Percentiles rank a stretch among this genome's conserved stretches.
phyloP scores from a whole-genome alignment of 345 rosid genomes.

The Geranium brycei region DNA sequence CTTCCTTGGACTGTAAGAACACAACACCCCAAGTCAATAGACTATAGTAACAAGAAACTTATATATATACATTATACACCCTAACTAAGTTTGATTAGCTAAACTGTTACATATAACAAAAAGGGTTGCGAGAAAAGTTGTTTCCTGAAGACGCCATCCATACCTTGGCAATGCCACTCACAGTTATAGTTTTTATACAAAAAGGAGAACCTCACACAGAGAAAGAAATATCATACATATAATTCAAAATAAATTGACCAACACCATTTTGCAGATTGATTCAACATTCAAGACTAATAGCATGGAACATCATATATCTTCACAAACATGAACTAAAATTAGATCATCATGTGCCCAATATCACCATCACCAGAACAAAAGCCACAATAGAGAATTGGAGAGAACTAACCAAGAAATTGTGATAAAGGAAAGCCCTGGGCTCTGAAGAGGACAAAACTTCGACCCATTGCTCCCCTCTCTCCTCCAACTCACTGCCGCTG shows the following conservation, averaged over 20 bases:
- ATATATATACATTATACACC: neutral
- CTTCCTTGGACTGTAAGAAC: slow-evolving; percentile 60
- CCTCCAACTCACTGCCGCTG: slow-evolving; percentile 45
- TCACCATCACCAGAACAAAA: neutral
- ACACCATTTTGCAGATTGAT: too few relatives aligned
- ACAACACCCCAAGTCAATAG: neutral
- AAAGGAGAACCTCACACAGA: too few relatives aligned
- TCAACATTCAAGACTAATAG: too few relatives aligned
- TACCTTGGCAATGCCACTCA: too few relatives aligned
- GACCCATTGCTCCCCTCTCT: slow-evolving; percentile 73
- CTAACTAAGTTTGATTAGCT: too few relatives aligned
- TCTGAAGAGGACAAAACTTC: slow-evolving; percentile 74
- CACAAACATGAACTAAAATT: neutral
- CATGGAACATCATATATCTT: too few relatives aligned
- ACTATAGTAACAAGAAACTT: neutral
- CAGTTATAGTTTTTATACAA: too few relatives aligned
- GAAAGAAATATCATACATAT: too few relatives aligned
- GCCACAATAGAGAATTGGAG: neutral
- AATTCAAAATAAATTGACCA: too few relatives aligned
- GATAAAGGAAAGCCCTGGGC: slow-evolving; percentile 78
- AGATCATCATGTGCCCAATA: neutral
- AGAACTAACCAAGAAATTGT: slow-evolving; percentile 62
- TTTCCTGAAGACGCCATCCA: too few relatives aligned
- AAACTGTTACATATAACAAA: too few relatives aligned
- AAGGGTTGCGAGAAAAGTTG: too few relatives aligned